Percentiles rank a stretch among this genome's conserved stretches.
These are phyloP conservation scores for Populus hybrid DNA, from an alignment of 441 rosid genomes.

Conservation along the genomic window DNA sequence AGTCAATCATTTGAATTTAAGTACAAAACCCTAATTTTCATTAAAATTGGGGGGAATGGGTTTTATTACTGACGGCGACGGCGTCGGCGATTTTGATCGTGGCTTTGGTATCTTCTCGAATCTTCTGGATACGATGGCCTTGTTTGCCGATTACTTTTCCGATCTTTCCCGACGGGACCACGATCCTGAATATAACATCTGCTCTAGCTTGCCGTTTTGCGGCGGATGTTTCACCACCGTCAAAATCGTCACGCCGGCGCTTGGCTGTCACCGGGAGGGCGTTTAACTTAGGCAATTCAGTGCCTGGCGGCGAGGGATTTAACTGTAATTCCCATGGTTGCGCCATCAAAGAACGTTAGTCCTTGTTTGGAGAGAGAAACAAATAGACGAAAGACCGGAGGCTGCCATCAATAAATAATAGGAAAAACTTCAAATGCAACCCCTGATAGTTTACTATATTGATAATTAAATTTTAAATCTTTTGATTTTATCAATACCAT, in stretches of 20 bases:
- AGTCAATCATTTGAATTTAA: neutral
- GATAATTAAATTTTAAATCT: neutral
- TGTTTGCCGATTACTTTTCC: constrained; percentile 70
- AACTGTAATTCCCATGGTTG: constrained; percentile 27
- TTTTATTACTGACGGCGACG: constrained; percentile 32
- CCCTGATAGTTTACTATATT: neutral
- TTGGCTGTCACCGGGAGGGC: constrained; percentile 24
- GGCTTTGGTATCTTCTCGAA: constrained; percentile 67
- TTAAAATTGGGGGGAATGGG: neutral
- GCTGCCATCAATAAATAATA: neutral
- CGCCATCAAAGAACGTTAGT: constrained; percentile 14
- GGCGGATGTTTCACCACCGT: constrained; percentile 28
- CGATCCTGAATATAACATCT: constrained; percentile 55
- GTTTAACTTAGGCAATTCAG: neutral
- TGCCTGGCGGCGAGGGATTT: constrained; percentile 14
- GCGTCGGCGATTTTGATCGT: constrained; percentile 66
- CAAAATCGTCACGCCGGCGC: constrained; percentile 51
- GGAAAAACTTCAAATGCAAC: neutral
- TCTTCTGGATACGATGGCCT: constrained; percentile 60
- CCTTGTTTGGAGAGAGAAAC: neutral
- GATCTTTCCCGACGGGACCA: constrained; percentile 66
- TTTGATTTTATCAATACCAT: no score
- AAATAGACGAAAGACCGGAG: neutral
- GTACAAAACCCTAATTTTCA: neutral
- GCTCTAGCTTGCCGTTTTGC: constrained; percentile 40